Evolutionary conservation across 2,329 filamentous ascomycete species (phyloP).

Genomic region (Fusarium tuaranense): DNA sequence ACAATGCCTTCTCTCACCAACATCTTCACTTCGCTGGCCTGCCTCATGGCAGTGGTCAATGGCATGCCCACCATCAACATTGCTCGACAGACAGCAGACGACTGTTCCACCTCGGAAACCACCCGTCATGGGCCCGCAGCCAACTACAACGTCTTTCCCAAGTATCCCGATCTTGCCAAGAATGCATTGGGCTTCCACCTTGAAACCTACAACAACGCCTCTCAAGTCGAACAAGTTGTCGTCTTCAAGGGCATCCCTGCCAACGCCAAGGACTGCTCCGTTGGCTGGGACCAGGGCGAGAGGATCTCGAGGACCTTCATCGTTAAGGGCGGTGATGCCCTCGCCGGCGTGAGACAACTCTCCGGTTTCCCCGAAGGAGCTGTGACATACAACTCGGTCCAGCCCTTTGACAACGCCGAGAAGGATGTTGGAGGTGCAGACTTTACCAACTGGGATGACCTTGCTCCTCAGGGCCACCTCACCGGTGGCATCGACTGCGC

Average conservation of each 20-base stretch:
- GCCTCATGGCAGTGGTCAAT: constrained; percentile 10
- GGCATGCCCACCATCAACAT: constrained; percentile 9
- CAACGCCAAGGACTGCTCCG: constrained; percentile 41
- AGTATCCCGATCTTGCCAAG: constrained; percentile 25
- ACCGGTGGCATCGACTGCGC: constrained; percentile 43
- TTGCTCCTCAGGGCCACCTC: constrained; percentile 26
- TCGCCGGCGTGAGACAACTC: constrained; percentile 39
- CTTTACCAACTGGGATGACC: constrained; percentile 47
- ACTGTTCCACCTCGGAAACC: not conserved
- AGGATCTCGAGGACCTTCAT: constrained; percentile 52
- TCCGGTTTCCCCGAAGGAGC: constrained; percentile 37
- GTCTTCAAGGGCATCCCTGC: constrained; percentile 49
- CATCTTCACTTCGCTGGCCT: constrained; percentile 8
- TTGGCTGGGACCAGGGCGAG: constrained; percentile 51
- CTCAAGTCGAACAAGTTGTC: constrained; percentile 46
- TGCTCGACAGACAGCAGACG: constrained; percentile 14
- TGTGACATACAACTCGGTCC: constrained; percentile 41
- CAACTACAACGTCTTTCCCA: constrained; percentile 32
- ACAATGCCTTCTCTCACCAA: constrained; percentile 25
- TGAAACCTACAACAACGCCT: constrained; percentile 37
- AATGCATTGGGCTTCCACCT: constrained; percentile 33
- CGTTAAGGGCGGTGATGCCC: constrained; percentile 46
- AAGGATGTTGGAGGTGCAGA: constrained; percentile 37
- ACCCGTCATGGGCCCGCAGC: not conserved
- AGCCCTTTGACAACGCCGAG: constrained; percentile 34